Conservation (phyloP, 352 stramenopile genomes). For the Saprolegnia diclina region DNA sequence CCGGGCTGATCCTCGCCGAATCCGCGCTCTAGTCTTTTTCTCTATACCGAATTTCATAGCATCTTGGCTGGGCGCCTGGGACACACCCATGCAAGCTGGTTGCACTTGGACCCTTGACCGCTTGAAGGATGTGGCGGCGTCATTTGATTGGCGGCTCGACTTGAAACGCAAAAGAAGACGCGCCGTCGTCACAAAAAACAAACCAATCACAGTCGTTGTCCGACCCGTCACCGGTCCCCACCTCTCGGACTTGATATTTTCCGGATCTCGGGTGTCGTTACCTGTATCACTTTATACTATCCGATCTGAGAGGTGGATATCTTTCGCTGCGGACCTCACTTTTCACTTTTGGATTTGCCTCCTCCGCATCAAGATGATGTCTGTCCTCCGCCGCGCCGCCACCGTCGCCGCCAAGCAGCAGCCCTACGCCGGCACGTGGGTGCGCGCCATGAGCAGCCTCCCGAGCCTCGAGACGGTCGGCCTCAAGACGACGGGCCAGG, state of each 20-base stretch:
- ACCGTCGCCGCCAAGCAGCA: conserved; percentile 10
- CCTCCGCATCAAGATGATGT: conserved; percentile 21
- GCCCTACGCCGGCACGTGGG: conserved; percentile 25
- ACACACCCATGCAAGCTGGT: not conserved
- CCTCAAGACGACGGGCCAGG: conserved; percentile 84
- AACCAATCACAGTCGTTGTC: not conserved
- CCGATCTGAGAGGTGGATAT: not conserved
- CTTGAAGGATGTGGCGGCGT: conserved; percentile 11
- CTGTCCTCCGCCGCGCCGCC: conserved; percentile 15
- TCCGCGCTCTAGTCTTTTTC: too few relatives aligned
- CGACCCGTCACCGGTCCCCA: conserved; percentile 2
- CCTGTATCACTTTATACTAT: not conserved
- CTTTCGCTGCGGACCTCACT: not conserved
- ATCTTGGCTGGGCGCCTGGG: not conserved
- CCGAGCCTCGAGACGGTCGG: conserved; percentile 79
- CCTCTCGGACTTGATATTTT: not conserved
- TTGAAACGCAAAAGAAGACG: conserved; percentile 7
- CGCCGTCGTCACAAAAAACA: not conserved
- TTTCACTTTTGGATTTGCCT: conserved; percentile 18
- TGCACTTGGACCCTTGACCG: not conserved
- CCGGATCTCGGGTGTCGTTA: not conserved
- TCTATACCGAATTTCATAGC: too few relatives aligned
- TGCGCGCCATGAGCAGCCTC: conserved; percentile 20
- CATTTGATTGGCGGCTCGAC: conserved; percentile 14
- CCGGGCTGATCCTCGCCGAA: not conserved